phyloP scores from a whole-genome alignment of 805 yeast species.

The Lipomyces lipofer region DNA sequence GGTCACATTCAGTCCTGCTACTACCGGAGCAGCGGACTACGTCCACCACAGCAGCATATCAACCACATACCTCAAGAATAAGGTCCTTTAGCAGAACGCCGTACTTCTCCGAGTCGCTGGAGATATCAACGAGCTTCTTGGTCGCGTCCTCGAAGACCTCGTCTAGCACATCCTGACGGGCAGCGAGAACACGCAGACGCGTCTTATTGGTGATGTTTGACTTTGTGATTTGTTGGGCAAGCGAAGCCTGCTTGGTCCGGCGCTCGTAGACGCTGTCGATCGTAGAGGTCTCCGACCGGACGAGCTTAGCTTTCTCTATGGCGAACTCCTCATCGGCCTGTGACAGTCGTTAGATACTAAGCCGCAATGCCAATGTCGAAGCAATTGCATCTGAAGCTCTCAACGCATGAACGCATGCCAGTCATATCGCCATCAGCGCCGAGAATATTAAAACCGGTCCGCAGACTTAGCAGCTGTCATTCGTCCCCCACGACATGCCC shows the following conservation, averaged over 20 bases:
- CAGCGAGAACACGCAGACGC: slow-evolving; percentile 82
- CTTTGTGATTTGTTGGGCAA: slow-evolving; percentile 92
- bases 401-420: too few relatives aligned
- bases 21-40: too few relatives aligned
- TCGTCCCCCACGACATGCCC: too few relatives aligned
- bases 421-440: too few relatives aligned
- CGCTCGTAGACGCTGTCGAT: slow-evolving; percentile 79
- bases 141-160: slow-evolving; percentile 73
- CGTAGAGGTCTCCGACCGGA: slow-evolving; percentile 85
- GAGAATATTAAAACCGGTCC: too few relatives aligned
- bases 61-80: slow-evolving; percentile 59
- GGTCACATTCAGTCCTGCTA: not conserved
- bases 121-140: slow-evolving; percentile 56
- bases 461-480: too few relatives aligned
- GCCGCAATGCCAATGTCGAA: not conserved
- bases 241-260: slow-evolving; percentile 84
- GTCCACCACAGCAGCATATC: too few relatives aligned
- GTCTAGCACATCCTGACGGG: slow-evolving; percentile 78
- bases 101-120: slow-evolving; percentile 60
- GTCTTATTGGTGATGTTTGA: slow-evolving; percentile 95
- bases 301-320: slow-evolving; percentile 93
- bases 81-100: slow-evolving; percentile 69
- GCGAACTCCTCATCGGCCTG: slow-evolving; percentile 96
- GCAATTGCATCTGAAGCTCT: slow-evolving; percentile 1
- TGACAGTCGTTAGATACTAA: not conserved